Conservation (phyloP, 805 yeast genomes). For the Starmerella asiatica region DNA sequence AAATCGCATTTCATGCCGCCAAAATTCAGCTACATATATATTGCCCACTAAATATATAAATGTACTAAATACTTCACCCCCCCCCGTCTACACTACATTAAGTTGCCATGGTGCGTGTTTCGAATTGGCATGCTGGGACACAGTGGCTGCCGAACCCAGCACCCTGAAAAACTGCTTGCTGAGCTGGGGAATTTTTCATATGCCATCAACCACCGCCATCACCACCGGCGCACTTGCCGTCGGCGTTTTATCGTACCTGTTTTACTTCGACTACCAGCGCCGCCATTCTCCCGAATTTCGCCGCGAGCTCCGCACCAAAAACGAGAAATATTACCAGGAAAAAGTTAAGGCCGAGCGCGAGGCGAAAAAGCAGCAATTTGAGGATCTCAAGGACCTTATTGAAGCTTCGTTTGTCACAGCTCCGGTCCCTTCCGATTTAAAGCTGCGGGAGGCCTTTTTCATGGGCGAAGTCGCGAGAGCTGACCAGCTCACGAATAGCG, state of each 20-base stretch:
- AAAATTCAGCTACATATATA: too few relatives aligned
- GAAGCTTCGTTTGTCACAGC: constrained; percentile 48
- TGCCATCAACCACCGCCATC: constrained; percentile 27
- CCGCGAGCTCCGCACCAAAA: constrained; percentile 50
- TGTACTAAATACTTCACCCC: too few relatives aligned
- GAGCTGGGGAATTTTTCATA: constrained; percentile 4
- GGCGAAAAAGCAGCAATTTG: constrained; percentile 43
- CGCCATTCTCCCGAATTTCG: constrained; percentile 75
- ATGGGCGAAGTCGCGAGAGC: constrained; percentile 73
- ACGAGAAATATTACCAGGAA: constrained; percentile 46
- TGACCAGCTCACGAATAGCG: constrained; percentile 65
- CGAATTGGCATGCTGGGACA: too few relatives aligned
- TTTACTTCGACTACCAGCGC: constrained; percentile 85
- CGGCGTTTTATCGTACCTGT: constrained; percentile 42
- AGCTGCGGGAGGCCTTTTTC: constrained; percentile 64
- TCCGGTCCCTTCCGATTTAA: constrained; percentile 61
- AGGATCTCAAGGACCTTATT: constrained; percentile 48
- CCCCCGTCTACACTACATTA: too few relatives aligned
- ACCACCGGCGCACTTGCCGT: constrained; percentile 24
- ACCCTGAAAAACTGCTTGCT: not conserved
- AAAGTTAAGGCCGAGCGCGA: constrained; percentile 45
- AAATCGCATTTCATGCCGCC: too few relatives aligned
- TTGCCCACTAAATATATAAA: too few relatives aligned
- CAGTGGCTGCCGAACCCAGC: not conserved
- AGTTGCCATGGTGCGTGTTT: too few relatives aligned